Base-by-base conservation (phyloP, 768 basidiomycete species). In the Calvatia gigantea region DNA sequence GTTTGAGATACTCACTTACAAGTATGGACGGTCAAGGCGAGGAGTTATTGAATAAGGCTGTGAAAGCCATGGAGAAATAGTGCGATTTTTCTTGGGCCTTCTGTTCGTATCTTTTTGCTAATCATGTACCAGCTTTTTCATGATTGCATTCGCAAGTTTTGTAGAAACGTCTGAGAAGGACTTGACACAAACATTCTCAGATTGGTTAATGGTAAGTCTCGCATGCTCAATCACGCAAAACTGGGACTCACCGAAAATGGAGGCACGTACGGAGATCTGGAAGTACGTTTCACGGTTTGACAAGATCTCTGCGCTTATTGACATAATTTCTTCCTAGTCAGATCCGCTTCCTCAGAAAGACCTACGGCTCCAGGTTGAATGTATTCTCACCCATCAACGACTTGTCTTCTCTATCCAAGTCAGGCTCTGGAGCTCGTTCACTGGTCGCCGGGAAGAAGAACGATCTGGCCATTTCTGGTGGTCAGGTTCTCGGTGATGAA, bases 381-480 rank as follows among this genome's bases (percentile, higher is more conserved):
- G 83, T 97, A n/a, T 98, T 98, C 66, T 82, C 89, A 0, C 97
- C 97, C 1, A 81, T 96, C 56, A 86, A 87, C 55, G 95, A 99
- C 65, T 78, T 98, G 2, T 92, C 91, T 0, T 74, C 83, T 2
- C 72, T 97, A 33, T 92, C 94, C 1, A 87, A 82, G 65, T 82
- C 84, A 27, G 80, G 85, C 27, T 75, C 81, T 32, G 81, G 78
- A 56, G 75, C 73, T 35, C 77, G 81, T 19, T 76, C 83, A 1
- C 69, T 86, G 45, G 71, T 86, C 28, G 75, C 84, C 37, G 88
- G 85, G n/a, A 82, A 80, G 66, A 84, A 83, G 67, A 86, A 90
- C 59, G 85, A 87, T 62, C 80, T 86, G 9, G 86, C 81, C 31
- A 89, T 86, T 56, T 72, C 82, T 19, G 93, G 93, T 8, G 93